Base-by-base conservation (phyloP, 371 early-diverging fungal genomes). In the Mucor plumbeus region DNA sequence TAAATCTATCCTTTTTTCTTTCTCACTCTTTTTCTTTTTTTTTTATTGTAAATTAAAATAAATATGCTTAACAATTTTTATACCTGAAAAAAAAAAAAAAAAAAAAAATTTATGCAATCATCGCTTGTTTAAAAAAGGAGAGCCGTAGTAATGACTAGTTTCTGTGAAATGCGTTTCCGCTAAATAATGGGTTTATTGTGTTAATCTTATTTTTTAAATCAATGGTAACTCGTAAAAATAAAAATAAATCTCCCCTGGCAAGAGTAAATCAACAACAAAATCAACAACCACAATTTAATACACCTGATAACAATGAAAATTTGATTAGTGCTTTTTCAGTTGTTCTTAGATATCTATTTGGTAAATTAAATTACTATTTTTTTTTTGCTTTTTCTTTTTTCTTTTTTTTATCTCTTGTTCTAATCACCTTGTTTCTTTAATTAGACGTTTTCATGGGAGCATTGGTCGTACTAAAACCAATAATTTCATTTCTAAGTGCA, bases 391-490 rank as follows among this genome's bases (percentile, higher is more conserved):
- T n/a, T n/a, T n/a, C n/a, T 1, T 26, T 3, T 26, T 26, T n/a
- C 7, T 26, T 26, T 1, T 26, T 3, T 26, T 26, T n/a, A 5
- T 7, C 15, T 44, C n/a, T 44, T 0, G 8, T 44, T 2, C 17
- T 44, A 44, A 44, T 17, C 7, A n/a, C 17, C n/a, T 26, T 26
- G 26, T 26, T 26, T 26, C 26, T 26, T 1, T 44, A 17, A 15
- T 7, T 44, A 71, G 71, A 67, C 31, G 48, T 71, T 19, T 36
- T 53, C 1, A 59, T 71, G 38, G 68, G 69, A 1, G 50, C 71
- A 17, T 38, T 76, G 15, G 34, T 64, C 1, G 59, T 68, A 1
- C 11, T 76, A 10, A 73, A 73, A 26, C 76, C 76, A 1, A n/a
- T 76, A 5, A 33, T 76, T 8, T 65, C 65, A 0, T 31, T 65